A percentile compares a stretch with the other conserved stretches of the same genome.
Evolutionary conservation across 2,329 filamentous ascomycete species (phyloP).

Genomic region (Cladorrhinum sp.): DNA sequence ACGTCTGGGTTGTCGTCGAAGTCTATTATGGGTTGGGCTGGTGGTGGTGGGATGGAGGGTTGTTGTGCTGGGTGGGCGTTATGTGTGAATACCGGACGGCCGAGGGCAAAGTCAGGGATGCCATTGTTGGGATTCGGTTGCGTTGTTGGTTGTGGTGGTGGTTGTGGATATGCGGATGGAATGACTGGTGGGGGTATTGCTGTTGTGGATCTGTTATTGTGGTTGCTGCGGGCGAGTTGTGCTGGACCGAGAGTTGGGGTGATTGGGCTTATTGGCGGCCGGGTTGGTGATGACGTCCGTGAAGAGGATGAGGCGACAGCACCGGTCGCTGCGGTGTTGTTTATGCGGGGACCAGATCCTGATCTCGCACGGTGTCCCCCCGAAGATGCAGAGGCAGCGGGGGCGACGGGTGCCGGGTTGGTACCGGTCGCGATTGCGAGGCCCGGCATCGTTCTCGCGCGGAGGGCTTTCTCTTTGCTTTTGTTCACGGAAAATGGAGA

Average conservation of each 20-base stretch:
- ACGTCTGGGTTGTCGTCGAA: constrained; percentile 75
- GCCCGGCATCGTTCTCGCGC: constrained; percentile 29
- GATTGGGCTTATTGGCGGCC: constrained; percentile 54
- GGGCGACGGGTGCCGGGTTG: constrained; percentile 24
- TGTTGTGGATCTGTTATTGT: constrained; percentile 17
- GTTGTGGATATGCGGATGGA: background rate
- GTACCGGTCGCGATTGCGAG: constrained; percentile 30
- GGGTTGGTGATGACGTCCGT: constrained; percentile 44
- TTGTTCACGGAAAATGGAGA: background rate
- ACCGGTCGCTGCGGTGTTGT: constrained; percentile 8
- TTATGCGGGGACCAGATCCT: background rate
- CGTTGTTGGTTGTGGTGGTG: background rate
- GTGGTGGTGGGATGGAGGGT: constrained; percentile 43
- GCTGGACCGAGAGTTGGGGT: constrained; percentile 48
- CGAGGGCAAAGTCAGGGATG: constrained; percentile 31
- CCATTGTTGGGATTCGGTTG: background rate
- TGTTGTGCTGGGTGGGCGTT: constrained; percentile 45
- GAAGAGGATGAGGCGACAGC: constrained; percentile 17
- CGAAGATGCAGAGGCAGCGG: constrained; percentile 20
- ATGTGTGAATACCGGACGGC: constrained; percentile 37
- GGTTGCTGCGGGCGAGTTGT: constrained; percentile 29
- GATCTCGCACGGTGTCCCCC: constrained; percentile 9
- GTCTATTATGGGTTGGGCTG: constrained; percentile 53
- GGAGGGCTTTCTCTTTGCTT: background rate
- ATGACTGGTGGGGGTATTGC: constrained; percentile 22